These are phyloP conservation scores for Ceratobasidium sp. DNA, from an alignment of 1,284 basidiomycete species.

Conservation along the genomic window DNA sequence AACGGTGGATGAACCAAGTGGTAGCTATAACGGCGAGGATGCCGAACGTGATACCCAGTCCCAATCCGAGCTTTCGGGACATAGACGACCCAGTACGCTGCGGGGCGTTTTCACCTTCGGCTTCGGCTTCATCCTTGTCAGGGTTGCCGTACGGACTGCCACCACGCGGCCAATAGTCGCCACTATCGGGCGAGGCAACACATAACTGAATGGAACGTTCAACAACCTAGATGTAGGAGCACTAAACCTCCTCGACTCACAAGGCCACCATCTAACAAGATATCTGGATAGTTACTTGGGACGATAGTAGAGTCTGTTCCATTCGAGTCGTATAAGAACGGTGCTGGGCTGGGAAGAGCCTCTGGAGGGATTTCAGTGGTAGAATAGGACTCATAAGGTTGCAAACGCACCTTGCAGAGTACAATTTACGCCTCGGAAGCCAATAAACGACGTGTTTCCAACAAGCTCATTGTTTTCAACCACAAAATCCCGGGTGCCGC, in stretches of 20 bases:
- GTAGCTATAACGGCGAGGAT: slow-evolving; percentile 53
- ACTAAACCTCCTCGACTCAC: slow-evolving; percentile 14
- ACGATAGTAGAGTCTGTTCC: slow-evolving; percentile 50
- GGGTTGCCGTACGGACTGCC: slow-evolving; percentile 54
- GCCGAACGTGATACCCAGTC: slow-evolving; percentile 60
- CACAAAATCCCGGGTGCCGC: slow-evolving; percentile 69
- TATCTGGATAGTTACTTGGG: slow-evolving; percentile 28
- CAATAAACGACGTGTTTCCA: slow-evolving; percentile 80
- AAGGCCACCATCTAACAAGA: slow-evolving; percentile 15
- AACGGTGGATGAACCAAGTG: slow-evolving; percentile 60
- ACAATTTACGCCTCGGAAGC: slow-evolving; percentile 73
- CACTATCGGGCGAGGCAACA: slow-evolving; percentile 66
- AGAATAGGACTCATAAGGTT: neutral
- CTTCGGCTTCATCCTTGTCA: slow-evolving; percentile 24
- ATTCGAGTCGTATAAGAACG: slow-evolving; percentile 64
- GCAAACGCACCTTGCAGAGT: slow-evolving; percentile 49
- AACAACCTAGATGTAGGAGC: neutral
- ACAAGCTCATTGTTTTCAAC: slow-evolving; percentile 67
- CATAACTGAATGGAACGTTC: slow-evolving; percentile 50
- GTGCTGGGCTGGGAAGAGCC: slow-evolving; percentile 58
- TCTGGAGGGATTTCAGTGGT: slow-evolving; percentile 43
- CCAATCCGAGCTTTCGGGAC: slow-evolving; percentile 57
- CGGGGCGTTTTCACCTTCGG: neutral
- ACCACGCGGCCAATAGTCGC: slow-evolving; percentile 76
- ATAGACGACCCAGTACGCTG: neutral